phyloP scores from a whole-genome alignment of 2,329 filamentous ascomycete genomes.

The Hymenotorrendiella dingleyae region DNA sequence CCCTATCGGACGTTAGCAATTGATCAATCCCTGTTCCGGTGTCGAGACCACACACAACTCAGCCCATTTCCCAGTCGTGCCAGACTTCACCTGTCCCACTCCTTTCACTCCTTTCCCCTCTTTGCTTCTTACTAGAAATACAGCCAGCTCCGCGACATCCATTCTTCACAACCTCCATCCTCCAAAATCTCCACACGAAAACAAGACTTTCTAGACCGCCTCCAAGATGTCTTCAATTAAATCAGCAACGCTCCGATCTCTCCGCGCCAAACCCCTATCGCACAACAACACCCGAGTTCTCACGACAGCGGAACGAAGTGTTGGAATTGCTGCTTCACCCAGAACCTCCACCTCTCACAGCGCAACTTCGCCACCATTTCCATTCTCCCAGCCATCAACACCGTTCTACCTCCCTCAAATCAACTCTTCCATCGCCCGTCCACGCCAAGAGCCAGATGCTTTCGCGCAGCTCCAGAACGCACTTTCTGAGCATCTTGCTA shows the following conservation, averaged over 20 bases:
- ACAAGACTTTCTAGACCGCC: no score
- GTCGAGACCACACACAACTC: no score
- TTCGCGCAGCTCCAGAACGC: background rate
- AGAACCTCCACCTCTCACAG: conserved; percentile 6
- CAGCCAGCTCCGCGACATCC: no score
- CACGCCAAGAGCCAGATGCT: background rate
- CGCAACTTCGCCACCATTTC: background rate
- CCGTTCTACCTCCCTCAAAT: background rate
- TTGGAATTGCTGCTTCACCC: conserved; percentile 12
- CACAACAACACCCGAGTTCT: conserved; percentile 8
- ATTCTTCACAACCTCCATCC: background rate
- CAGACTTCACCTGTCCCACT: no score
- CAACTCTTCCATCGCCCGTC: background rate
- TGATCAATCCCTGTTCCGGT: no score
- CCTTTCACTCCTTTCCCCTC: no score
- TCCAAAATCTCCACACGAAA: background rate
- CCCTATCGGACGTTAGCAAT: no score
- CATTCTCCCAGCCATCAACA: background rate
- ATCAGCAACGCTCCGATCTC: conserved; percentile 8
- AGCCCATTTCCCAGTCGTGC: no score
- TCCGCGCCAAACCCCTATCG: conserved; percentile 8
- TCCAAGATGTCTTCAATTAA: conserved; percentile 17
- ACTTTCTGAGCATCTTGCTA: background rate
- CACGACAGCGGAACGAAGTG: conserved; percentile 8
- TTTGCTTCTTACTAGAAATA: no score